Evolutionary conservation across 179 eudicot species (phyloP).

Genomic region (Sideroxylon spinosum): DNA sequence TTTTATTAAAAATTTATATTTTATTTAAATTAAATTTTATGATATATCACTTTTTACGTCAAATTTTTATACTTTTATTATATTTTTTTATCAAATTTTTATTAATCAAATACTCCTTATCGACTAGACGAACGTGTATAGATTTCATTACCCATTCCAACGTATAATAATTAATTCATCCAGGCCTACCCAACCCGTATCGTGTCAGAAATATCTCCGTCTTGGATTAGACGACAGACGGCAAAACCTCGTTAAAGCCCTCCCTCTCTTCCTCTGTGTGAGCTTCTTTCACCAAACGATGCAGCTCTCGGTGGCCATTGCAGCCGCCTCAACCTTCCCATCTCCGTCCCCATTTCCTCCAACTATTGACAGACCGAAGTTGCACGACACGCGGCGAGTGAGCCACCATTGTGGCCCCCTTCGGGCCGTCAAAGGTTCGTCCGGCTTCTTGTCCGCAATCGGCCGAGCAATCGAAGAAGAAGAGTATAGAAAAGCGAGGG

Average conservation of each 20-base stretch:
- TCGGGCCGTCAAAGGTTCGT: conserved; percentile 32
- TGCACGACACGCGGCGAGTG: not conserved
- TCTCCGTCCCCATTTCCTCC: conserved; percentile 21
- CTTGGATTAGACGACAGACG: not conserved
- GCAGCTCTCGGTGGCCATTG: conserved; percentile 38
- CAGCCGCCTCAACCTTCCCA: conserved; percentile 32
- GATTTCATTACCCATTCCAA: too few relatives aligned
- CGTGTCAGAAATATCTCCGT: too few relatives aligned
- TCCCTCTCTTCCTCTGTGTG: conserved; percentile 8
- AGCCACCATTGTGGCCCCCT: conserved; percentile 20
- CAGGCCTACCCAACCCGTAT: too few relatives aligned
- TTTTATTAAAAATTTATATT: too few relatives aligned
- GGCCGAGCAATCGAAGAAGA: conserved; percentile 83
- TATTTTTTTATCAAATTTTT: too few relatives aligned
- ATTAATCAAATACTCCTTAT: too few relatives aligned
- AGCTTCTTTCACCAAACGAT: conserved; percentile 20
- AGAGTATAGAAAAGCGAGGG: conserved; percentile 87
- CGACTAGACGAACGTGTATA: too few relatives aligned
- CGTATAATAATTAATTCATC: too few relatives aligned
- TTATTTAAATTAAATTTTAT: too few relatives aligned
- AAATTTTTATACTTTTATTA: too few relatives aligned
- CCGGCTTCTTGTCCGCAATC: conserved; percentile 66
- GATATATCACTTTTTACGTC: too few relatives aligned
- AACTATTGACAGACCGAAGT: conserved; percentile 1
- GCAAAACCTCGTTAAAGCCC: conserved; percentile 33